A percentile compares a stretch with the other conserved stretches of the same genome.
These are phyloP conservation scores for Hyaloscypha bicolor DNA, from an alignment of 495 filamentous ascomycete species.

Conservation along the genomic window DNA sequence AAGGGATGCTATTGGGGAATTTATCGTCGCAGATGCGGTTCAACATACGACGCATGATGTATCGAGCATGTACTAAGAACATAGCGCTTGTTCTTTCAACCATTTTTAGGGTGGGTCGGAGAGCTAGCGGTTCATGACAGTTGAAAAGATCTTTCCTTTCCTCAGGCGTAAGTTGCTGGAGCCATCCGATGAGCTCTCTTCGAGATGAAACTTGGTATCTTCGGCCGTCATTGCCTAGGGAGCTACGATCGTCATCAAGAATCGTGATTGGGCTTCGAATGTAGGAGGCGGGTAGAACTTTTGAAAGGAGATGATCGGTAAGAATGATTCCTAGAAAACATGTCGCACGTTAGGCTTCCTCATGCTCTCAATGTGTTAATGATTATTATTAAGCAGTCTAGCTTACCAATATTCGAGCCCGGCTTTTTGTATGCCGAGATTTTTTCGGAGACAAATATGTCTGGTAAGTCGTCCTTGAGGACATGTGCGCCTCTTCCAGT, in stretches of 20 bases:
- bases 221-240: not conserved
- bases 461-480: not conserved
- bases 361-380: no score
- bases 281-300: not conserved
- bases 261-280: not conserved
- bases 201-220: not conserved
- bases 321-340: not conserved
- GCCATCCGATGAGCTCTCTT: constrained; percentile 3
- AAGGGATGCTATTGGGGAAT: constrained; percentile 6
- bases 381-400: no score
- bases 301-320: constrained; percentile 6
- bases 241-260: not conserved
- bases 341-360: not conserved
- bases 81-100: not conserved
- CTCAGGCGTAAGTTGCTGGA: not conserved
- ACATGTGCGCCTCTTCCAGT: not conserved
- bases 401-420: constrained; percentile 12
- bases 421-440: constrained; percentile 6
- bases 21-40: not conserved
- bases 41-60: constrained; percentile 1
- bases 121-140: not conserved
- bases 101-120: constrained; percentile 5
- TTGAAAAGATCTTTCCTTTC: not conserved
- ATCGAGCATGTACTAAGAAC: not conserved
- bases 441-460: not conserved